A percentile compares a stretch with the other conserved stretches of the same genome.
phyloP scores from a whole-genome alignment of 305 asterid genomes.

The Fraxinus paxiana region DNA sequence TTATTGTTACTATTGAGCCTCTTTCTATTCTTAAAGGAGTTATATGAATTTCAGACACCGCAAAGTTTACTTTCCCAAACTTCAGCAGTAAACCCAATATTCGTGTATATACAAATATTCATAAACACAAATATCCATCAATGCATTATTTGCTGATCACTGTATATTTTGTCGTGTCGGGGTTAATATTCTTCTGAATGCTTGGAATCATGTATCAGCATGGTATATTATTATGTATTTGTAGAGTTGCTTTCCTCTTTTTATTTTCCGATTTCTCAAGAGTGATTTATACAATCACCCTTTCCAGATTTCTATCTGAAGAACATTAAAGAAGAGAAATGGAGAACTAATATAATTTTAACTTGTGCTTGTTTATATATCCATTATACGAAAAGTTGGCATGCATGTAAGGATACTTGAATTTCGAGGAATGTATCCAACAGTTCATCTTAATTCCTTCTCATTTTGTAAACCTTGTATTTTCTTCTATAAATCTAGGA shows the following conservation, averaged over 20 bases:
- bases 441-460: neutral
- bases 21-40: neutral
- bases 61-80: neutral
- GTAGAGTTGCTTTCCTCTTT: neutral
- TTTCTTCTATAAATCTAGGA: conserved; percentile 41
- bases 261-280: neutral
- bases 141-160: neutral
- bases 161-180: neutral
- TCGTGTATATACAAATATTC: neutral
- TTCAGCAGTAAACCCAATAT: neutral
- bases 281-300: neutral
- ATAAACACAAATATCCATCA: neutral
- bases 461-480: neutral
- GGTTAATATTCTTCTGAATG: neutral
- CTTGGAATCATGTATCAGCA: neutral
- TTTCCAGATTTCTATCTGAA: neutral
- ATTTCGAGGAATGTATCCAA: neutral
- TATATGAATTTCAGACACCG: neutral
- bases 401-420: neutral
- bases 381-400: neutral
- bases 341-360: neutral
- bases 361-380: neutral
- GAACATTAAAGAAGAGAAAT: neutral
- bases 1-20: neutral
- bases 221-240: neutral